Conservation (phyloP, 2,329 filamentous ascomycete genomes). For the Trichothecium roseum region DNA sequence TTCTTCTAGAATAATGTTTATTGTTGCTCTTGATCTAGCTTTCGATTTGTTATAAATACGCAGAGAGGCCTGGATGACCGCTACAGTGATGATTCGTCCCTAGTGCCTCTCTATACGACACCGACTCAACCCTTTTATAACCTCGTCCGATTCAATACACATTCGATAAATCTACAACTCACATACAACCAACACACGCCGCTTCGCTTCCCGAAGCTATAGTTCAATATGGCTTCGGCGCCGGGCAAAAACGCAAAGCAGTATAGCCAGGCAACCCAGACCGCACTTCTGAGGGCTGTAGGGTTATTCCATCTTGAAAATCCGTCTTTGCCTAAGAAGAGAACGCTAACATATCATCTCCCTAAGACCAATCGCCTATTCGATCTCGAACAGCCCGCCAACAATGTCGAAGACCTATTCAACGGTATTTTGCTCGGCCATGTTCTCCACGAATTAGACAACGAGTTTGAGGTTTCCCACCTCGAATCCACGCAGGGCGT, state of each 20-base stretch:
- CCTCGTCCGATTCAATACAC: not conserved
- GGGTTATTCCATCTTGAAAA: slow-evolving; percentile 10
- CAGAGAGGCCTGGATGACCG: too few relatives aligned
- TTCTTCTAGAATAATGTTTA: too few relatives aligned
- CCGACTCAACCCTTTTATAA: not conserved
- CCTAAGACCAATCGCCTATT: slow-evolving; percentile 28
- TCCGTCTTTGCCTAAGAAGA: not conserved
- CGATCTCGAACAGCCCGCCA: slow-evolving; percentile 31
- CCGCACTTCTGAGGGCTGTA: slow-evolving; percentile 47
- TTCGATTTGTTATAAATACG: too few relatives aligned
- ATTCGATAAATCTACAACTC: not conserved
- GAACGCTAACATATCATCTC: slow-evolving; percentile 1
- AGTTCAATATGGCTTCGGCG: not conserved
- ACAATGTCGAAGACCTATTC: slow-evolving; percentile 38
- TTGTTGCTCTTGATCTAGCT: too few relatives aligned
- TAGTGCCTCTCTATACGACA: not conserved
- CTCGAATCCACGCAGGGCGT: slow-evolving; percentile 36
- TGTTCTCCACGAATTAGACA: slow-evolving; percentile 47
- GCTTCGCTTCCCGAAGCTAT: not conserved
- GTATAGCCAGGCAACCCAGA: slow-evolving; percentile 34
- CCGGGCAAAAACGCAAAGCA: slow-evolving; percentile 18
- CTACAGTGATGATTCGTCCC: not conserved
- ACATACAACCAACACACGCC: not conserved
- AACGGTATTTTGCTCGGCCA: slow-evolving; percentile 45
- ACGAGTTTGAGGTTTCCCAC: slow-evolving; percentile 42